phyloP scores from a whole-genome alignment of 371 early-diverging fungal species.

The Mortierella sp. region DNA sequence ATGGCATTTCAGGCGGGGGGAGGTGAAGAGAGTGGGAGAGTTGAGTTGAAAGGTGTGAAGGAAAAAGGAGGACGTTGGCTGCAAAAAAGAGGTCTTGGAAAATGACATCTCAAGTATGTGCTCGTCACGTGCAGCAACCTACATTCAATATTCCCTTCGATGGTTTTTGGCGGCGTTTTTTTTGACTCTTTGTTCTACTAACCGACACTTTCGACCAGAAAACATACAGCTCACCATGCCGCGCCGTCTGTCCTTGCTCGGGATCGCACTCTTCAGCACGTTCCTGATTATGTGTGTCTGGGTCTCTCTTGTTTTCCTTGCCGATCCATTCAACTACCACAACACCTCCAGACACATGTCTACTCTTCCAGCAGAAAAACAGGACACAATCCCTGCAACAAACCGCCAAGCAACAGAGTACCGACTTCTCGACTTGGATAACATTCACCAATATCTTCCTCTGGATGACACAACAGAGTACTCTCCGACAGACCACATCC shows the following conservation, averaged over 20 bases:
- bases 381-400: too few species aligned
- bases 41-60: not conserved
- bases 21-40: not conserved
- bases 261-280: not conserved
- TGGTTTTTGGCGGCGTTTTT: not conserved
- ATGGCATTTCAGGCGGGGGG: slow-evolving; percentile 67
- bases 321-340: not conserved
- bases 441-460: not conserved
- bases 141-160: not conserved
- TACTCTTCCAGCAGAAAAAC: not conserved
- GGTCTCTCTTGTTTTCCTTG: not conserved
- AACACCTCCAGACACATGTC: not conserved
- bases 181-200: not conserved
- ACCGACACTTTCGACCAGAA: not conserved
- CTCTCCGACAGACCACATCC: slow-evolving; percentile 52
- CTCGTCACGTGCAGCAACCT: not conserved
- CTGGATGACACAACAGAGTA: not conserved
- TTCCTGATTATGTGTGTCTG: not conserved
- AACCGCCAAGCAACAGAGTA: slow-evolving; percentile 5
- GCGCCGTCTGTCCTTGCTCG: not conserved
- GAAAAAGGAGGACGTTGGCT: too few species aligned
- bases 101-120: too few species aligned
- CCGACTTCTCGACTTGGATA: slow-evolving; percentile 22
- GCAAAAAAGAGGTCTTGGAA: too few species aligned
- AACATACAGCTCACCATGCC: not conserved